Evolutionary conservation across 495 filamentous ascomycete genomes (phyloP), one percentile per base, ranked within the genome.

Genomic region (Hyaloscypha bicolor): DNA sequence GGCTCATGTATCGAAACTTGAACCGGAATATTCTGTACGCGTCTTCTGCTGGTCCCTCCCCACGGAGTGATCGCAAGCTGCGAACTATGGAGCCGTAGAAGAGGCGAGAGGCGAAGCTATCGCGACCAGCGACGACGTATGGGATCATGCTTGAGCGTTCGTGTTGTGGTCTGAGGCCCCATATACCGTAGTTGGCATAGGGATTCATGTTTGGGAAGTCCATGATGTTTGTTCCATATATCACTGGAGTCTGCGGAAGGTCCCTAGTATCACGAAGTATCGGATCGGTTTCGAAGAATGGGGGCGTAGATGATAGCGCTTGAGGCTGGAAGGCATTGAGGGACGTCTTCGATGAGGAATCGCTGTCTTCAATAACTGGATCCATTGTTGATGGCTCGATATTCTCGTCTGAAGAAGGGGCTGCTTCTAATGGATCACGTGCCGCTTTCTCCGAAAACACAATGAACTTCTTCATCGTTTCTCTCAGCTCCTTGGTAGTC

Each of bases 111-210:
- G 64, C 37, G 25, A 66, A 66, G 22, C 56, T 53, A 29, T 61
- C 64, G n/a, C 64, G 64, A 6, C 64, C 57, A 16, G 64, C 56
- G 14, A 66, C 6, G 2, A 66, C 33, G 45, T 66, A 61, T 22
- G 64, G 64, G 22, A 66, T 55, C 2, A 57, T 45, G 29, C 61
- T 55, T 1, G 45, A 52, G 6, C 39, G 56, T 39, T 30, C 16
- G 22, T 32, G 29, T 61, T 55, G 61, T 39, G 32, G 56, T 9
- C 12, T 25, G 9, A 63, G 5, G 14, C 45, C 45, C 64, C 29
- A 60, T 4, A 60, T 6, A 0, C 11, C 9, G 21, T 60, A 31
- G 14, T 66, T 61, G 2, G 45, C 19, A 51, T 61, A 55, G 9
- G 64, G 64, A 22, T 61, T 8, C 9, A 39, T n/a, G 12, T 35